A percentile compares a stretch with the other conserved stretches of the same genome.
Evolutionary conservation across 1,139 yeast genomes (phyloP).

Genomic region (Scheffersomyces illinoinensis): DNA sequence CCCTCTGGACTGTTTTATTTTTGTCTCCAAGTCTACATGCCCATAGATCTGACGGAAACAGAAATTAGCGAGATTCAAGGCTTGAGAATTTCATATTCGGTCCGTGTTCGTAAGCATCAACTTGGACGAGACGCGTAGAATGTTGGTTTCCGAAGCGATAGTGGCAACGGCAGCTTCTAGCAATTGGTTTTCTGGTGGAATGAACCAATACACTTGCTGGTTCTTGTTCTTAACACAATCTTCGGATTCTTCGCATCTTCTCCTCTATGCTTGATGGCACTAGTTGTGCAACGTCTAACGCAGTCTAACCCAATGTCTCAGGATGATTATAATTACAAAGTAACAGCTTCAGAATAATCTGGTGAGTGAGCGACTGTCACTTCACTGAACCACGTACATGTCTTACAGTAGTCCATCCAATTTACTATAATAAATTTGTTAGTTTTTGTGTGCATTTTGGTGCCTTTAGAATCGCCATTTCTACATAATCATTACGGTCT

Average conservation of each 20-base stretch:
- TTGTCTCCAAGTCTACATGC: too few relatives aligned
- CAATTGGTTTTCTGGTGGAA: neutral
- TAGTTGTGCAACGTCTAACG: neutral
- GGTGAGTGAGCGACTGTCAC: too few relatives aligned
- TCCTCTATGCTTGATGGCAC: neutral
- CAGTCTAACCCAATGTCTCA: neutral
- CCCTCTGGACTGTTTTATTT: too few relatives aligned
- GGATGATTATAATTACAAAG: neutral
- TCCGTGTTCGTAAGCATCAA: neutral
- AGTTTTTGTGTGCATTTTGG: too few relatives aligned
- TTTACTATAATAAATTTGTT: neutral
- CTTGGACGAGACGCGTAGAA: too few relatives aligned
- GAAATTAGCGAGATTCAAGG: neutral
- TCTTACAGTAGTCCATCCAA: neutral
- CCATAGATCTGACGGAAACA: neutral
- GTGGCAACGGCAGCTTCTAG: neutral
- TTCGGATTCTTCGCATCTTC: neutral
- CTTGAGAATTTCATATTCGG: neutral
- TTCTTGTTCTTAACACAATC: neutral
- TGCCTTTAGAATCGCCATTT: neutral
- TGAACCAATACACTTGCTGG: neutral
- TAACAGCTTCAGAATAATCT: neutral
- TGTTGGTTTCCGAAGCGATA: neutral
- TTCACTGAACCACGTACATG: neutral
- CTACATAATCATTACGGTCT: neutral